Evolutionary conservation across 2,329 filamentous ascomycete species (phyloP).

Genomic region (Claviceps purpurea): DNA sequence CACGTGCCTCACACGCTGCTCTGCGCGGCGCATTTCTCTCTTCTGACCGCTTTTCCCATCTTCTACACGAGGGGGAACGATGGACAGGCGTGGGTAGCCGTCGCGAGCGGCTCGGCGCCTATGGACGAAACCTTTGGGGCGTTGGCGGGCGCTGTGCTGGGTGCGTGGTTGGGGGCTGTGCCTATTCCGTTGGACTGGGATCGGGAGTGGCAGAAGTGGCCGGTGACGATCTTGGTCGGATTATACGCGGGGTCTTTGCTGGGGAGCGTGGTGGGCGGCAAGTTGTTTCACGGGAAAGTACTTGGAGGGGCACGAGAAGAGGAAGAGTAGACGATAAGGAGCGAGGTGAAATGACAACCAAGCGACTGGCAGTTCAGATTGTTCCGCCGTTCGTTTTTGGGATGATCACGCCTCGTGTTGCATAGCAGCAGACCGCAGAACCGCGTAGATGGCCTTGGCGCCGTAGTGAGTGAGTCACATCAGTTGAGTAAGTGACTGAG

Average conservation of each 20-base stretch:
- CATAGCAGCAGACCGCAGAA: too few species aligned
- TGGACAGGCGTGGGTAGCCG: slow-evolving; percentile 52
- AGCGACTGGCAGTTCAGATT: background rate
- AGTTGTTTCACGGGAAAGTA: slow-evolving; percentile 32
- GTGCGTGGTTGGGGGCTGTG: slow-evolving; percentile 86
- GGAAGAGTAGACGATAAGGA: slow-evolving; percentile 14
- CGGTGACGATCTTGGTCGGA: slow-evolving; percentile 77
- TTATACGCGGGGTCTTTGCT: slow-evolving; percentile 65
- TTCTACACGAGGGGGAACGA: slow-evolving; percentile 81
- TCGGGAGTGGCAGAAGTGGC: slow-evolving; percentile 98
- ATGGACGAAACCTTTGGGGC: slow-evolving; percentile 78
- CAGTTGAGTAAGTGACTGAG: too few species aligned
- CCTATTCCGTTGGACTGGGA: slow-evolving; percentile 98
- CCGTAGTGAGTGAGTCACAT: too few species aligned
- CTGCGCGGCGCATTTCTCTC: slow-evolving; percentile 65
- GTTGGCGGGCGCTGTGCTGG: slow-evolving; percentile 61
- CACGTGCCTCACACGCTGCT: slow-evolving; percentile 68
- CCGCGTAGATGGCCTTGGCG: too few species aligned
- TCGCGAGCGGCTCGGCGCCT: slow-evolving; percentile 54
- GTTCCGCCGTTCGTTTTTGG: too few species aligned
- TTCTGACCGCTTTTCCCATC: slow-evolving; percentile 66
- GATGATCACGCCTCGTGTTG: too few species aligned
- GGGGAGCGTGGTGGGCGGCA: slow-evolving; percentile 51
- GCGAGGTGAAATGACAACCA: background rate
- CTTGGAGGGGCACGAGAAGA: slow-evolving; percentile 17